phyloP scores from a whole-genome alignment of 139 green algal genomes.

The Eudorina sp. region DNA sequence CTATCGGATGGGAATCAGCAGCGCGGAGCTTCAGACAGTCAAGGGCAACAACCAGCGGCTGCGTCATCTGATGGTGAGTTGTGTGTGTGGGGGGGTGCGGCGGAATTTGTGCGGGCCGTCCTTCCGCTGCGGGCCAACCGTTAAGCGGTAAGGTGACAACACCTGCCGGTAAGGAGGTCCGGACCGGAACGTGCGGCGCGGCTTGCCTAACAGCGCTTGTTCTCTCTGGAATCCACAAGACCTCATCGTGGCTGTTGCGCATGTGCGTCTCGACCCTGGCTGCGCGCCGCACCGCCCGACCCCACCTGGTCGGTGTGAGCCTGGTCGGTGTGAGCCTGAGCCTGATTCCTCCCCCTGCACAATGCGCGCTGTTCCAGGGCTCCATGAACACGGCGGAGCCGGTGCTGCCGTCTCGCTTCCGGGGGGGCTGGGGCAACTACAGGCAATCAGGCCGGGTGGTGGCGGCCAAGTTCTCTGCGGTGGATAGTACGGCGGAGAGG shows the following conservation, averaged over 20 bases:
- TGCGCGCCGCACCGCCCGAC: too few relatives aligned
- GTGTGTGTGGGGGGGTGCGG: not conserved
- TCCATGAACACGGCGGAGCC: not conserved
- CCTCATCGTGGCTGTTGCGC: too few relatives aligned
- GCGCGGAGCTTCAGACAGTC: slow-evolving; percentile 53
- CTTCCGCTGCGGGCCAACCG: too few relatives aligned
- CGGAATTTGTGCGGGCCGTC: too few relatives aligned
- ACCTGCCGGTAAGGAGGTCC: too few relatives aligned
- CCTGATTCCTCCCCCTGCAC: not conserved
- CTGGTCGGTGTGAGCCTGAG: too few relatives aligned
- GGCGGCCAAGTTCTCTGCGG: slow-evolving; percentile 26
- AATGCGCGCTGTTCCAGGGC: not conserved
- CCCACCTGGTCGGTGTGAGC: too few relatives aligned
- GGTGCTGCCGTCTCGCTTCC: not conserved
- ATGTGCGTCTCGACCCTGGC: too few relatives aligned
- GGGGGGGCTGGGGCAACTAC: not conserved
- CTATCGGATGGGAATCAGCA: slow-evolving; percentile 66
- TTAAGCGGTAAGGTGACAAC: too few relatives aligned
- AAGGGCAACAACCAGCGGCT: slow-evolving; percentile 24
- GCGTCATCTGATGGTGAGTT: slow-evolving; percentile 15
- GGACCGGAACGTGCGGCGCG: too few relatives aligned
- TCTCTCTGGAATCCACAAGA: too few relatives aligned
- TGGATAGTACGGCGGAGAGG: slow-evolving; percentile 37
- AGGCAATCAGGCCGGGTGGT: not conserved
- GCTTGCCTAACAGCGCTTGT: too few relatives aligned